phyloP scores from a whole-genome alignment of 176 grass and related monocot genomes.

The Tillandsia fasciculata region DNA sequence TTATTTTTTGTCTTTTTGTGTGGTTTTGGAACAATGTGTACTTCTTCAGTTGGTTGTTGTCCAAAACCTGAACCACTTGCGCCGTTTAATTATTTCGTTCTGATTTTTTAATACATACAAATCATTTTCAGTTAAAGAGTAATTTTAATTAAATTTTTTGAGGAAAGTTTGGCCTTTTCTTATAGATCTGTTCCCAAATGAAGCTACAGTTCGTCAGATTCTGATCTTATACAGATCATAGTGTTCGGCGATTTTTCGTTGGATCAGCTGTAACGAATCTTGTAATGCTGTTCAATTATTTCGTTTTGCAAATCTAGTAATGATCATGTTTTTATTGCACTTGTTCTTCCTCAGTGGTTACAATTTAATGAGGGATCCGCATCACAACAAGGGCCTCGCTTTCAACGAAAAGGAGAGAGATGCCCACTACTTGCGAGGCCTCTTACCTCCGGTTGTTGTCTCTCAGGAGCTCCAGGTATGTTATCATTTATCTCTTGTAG shows the following conservation, averaged over 20 bases:
- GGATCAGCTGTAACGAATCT: too few relatives aligned
- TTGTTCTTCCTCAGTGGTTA: slow-evolving; percentile 48
- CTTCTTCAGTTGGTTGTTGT: not conserved
- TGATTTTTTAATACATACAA: too few relatives aligned
- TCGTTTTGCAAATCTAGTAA: too few relatives aligned
- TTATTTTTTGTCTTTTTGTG: not conserved
- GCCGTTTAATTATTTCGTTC: not conserved
- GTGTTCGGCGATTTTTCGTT: too few relatives aligned
- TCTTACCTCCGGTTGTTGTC: slow-evolving; percentile 76
- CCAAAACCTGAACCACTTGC: not conserved
- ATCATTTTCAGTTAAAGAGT: too few relatives aligned
- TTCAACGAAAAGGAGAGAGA: slow-evolving; percentile 80
- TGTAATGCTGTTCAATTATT: too few relatives aligned
- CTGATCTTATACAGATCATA: too few relatives aligned
- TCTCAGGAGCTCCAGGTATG: slow-evolving; percentile 72
- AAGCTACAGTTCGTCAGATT: too few relatives aligned
- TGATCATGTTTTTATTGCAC: not conserved
- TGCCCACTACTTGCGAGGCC: slow-evolving; percentile 79
- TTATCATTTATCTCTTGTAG: not conserved
- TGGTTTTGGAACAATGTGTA: not conserved
- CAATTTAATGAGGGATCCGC: slow-evolving; percentile 82
- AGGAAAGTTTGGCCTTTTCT: not conserved
- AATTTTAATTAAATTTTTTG: too few relatives aligned
- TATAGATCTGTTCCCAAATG: not conserved
- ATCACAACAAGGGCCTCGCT: slow-evolving; percentile 85